Evolutionary conservation across 2,329 filamentous ascomycete genomes (phyloP), one percentile per base, ranked within the genome.

Genomic region (Thielaviopsis punctulata): DNA sequence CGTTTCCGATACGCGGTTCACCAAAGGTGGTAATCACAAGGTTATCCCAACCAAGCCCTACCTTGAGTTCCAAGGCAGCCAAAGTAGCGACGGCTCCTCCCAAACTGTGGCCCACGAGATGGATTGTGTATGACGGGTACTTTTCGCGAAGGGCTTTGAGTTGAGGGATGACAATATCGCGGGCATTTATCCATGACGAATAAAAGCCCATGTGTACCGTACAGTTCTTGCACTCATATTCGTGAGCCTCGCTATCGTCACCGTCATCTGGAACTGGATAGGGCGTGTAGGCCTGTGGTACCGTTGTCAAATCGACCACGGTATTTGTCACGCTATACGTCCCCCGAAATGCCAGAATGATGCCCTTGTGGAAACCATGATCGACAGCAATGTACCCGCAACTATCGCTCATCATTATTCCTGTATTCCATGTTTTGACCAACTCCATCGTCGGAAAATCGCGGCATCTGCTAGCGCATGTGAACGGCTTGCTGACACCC

Each of bases 341-440:
- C 22, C 92, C 92, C 46, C 92, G 80, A 61, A 96, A 96, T 8
- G 88, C 89, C 36, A 96, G 76, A 45, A 96, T 72, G 53, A 98
- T 84, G 27, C 69, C 68, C 41, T 62, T 61, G 23, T 60, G 52
- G 10, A 56, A 52, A 19, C 64, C 65, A 62, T 93, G 84, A 57
- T 92, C 89, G n/a, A 96, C 69, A 0, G 86, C 89, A 53, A 96
- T 80, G 66, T 94, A 98, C 56, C 92, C 92, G 65, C 88, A 95
- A 59, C 86, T 93, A 65, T 96, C 92, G 56, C 82, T 84, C 61
- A 95, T 73, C 25, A 95, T 70, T 10, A 82, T 73, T 0, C 92
- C 92, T 0, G 92, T 95, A 62, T 93, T 89, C 84, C 88, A 98
- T 10, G 88, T 86, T 64, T 75, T 80, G 55, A 92, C 72, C 27